Evolutionary conservation across 163 green algal genomes (phyloP), one percentile per base, ranked within the genome.

Genomic region (Trebouxiophyceae sp.): DNA sequence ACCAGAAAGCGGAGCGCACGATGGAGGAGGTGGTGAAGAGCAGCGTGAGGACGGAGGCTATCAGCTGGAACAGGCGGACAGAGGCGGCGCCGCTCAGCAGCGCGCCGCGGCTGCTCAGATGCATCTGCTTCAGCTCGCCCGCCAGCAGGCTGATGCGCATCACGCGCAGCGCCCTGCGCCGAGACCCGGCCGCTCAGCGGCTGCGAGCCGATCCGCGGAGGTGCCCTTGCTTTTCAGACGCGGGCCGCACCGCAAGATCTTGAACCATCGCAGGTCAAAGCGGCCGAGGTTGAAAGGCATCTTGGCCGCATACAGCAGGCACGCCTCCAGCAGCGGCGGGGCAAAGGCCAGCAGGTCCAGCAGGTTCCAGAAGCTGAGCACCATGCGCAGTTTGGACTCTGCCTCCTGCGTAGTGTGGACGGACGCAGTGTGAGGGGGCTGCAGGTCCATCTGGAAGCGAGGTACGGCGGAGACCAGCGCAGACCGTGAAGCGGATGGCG

Each of bases 231-330:
- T 50, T 50, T 50, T 50, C 12, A 50, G 39, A 16, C 12, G 19
- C 47, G 23, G 47, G 8, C 12, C 47, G 12, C 58, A 84, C 74
- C 84, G 73, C 65, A 92, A 83, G n/a, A 92, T 82, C 47, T 87
- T 83, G 64, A 89, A 82, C 85, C 85, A 93, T 8, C 84, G 59
- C 45, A 93, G 66, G 71, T 89, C 81, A 26, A 89, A 56, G 6
- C 72, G 62, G 0, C 63, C 66, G 8, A 79, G 71, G 26, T 59
- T 46, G 54, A 72, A 72, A 6, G 60, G 33, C 33, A 69, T 4
- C 2, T 60, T 60, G 33, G 66, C 56, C 32, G 54, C 67, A 31
- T 75, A 64, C 58, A 63, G 12, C 58, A 85, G 46, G 23, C 58
- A 20, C 19, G 62, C 45, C 47, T 86, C 84, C 28, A 90, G 60